phyloP scores from a whole-genome alignment of 352 stramenopile species.

The Pythium rishiriense region DNA sequence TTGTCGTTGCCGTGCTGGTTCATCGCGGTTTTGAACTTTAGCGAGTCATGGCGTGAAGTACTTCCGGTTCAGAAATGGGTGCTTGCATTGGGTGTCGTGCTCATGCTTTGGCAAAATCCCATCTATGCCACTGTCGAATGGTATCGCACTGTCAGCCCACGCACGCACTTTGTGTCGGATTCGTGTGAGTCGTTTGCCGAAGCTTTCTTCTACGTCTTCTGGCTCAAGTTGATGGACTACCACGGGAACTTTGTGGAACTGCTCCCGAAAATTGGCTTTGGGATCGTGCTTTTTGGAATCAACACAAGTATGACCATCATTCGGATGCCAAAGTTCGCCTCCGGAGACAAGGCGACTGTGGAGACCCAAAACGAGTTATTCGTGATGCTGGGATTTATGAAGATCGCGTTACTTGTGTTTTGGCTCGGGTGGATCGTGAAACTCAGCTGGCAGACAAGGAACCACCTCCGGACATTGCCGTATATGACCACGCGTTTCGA shows the following conservation, averaged over 20 bases:
- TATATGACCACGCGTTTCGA: slow-evolving; percentile 88
- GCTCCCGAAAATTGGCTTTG: slow-evolving; percentile 40
- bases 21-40: slow-evolving; percentile 59
- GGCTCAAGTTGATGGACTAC: slow-evolving; percentile 81
- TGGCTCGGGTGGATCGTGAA: slow-evolving; percentile 78
- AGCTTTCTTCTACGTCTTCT: slow-evolving; percentile 78
- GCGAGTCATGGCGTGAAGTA: slow-evolving; percentile 51
- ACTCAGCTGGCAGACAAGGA: slow-evolving; percentile 54
- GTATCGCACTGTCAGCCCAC: slow-evolving; percentile 49
- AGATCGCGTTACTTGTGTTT: slow-evolving; percentile 52
- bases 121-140: slow-evolving; percentile 67
- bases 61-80: slow-evolving; percentile 77
- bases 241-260: slow-evolving; percentile 31
- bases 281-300: slow-evolving; percentile 46
- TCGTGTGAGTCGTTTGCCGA: slow-evolving; percentile 71
- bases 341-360: slow-evolving; percentile 15
- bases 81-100: slow-evolving; percentile 60
- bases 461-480: slow-evolving; percentile 62
- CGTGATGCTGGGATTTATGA: slow-evolving; percentile 61
- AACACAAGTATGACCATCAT: slow-evolving; percentile 64
- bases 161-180: slow-evolving; percentile 67
- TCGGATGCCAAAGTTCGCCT: slow-evolving; percentile 62
- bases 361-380: slow-evolving; percentile 54
- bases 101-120: slow-evolving; percentile 85
- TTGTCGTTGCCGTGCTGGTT: slow-evolving; percentile 73